Evolutionary conservation across 106 monocot species (phyloP).

Genomic region (Gastrodia elata): DNA sequence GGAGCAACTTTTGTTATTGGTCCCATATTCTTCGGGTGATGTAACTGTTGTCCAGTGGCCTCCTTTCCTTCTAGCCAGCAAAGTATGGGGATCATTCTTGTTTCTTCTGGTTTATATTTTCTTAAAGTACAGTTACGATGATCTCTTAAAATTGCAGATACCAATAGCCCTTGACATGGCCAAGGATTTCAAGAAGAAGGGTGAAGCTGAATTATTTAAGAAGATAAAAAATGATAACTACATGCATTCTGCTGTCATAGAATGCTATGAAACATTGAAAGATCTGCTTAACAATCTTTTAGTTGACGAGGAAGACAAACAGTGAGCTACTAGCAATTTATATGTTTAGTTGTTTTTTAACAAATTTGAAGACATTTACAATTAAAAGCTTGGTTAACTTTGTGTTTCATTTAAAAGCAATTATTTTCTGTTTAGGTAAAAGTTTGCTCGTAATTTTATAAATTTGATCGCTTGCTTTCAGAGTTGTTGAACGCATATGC

Average conservation of each 20-base stretch:
- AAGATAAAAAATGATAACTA: conserved; percentile 78
- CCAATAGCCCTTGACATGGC: conserved; percentile 96
- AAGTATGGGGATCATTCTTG: conserved; percentile 31
- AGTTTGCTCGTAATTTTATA: neutral
- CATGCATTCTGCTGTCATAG: conserved; percentile 65
- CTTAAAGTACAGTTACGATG: neutral
- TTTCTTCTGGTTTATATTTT: neutral
- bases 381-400: conserved; percentile 2
- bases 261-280: conserved; percentile 79
- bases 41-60: conserved; percentile 92
- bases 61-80: conserved; percentile 96
- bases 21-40: conserved; percentile 63
- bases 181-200: conserved; percentile 78
- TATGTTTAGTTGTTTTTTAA: neutral
- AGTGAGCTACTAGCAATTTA: conserved; percentile 32
- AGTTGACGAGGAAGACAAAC: conserved; percentile 35
- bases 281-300: conserved; percentile 64
- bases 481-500: conserved; percentile 47
- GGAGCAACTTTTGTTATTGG: conserved; percentile 74
- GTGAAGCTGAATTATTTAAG: conserved; percentile 60
- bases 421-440: conserved; percentile 3
- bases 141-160: conserved; percentile 34
- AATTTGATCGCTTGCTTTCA: conserved; percentile 15
- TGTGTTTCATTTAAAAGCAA: neutral
- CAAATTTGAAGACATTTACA: conserved; percentile 2